Evolutionary conservation across 2,329 filamentous ascomycete genomes (phyloP), one percentile per base, ranked within the genome.

Genomic region (Aspergillus uvarum): DNA sequence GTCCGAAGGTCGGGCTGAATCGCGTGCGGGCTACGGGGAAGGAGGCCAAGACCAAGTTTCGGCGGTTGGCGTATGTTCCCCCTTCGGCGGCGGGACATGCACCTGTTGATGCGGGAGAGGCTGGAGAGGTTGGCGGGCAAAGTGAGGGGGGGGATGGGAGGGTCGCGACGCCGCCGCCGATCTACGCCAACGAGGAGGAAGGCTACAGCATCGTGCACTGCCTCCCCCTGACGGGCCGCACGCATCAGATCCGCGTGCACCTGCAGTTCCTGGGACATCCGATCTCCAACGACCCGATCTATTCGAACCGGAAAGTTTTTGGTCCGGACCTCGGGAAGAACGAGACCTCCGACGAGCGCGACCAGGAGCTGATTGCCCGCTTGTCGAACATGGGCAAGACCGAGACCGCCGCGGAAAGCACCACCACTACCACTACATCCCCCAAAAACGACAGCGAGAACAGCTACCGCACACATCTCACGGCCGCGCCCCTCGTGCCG

Each of bases 261-360:
- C 83, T 99, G 16, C 95, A 99, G 73, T 96, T 91, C 74, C 81
- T 99, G 3, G 95, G 95, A 1, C 90, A 98, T 72, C 95, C 95
- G 1, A 98, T 99, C 67, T 88, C 92, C 65, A 99, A 99, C 74
- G 95, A 99, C 72, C 95, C 95, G 7, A 98, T 99, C 68, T 99
- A 99, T 75, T 92, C 91, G 69, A 99, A 99, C 73, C 88, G 91
- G 72, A 87, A 88, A 59, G 95, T 99, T 11, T 99, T 96, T 82
- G 95, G 95, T 0, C 81, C 88, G 0, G 84, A 88, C 10, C 85
- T 99, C 0, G 95, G 91, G 16, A 85, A 80, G 52, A 80, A 81
- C 14, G 89, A 94, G 53, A 87, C 85, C 3, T 82, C 82, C 21
- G 84, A 84, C 26, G 89, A 92, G 59, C 87, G 89, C 47, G 95